Percentiles rank a stretch among this genome's conserved stretches.
These are phyloP conservation scores for Coleophoma cylindrospora DNA, from an alignment of 2,329 filamentous ascomycete genomes.

Conservation along the genomic window DNA sequence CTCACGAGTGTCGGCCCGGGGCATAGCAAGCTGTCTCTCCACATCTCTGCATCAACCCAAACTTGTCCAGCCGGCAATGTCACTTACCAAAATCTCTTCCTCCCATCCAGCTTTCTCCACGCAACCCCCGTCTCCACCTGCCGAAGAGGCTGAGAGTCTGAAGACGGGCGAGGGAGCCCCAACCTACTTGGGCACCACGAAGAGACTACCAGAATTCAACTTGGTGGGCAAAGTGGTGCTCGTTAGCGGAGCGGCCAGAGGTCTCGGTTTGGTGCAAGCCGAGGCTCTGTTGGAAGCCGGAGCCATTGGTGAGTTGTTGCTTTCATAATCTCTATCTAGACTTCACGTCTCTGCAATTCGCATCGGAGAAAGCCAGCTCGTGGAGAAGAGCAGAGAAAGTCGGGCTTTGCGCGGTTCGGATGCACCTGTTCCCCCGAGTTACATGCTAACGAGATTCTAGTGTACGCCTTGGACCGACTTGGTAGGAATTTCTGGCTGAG, in stretches of 20 bases:
- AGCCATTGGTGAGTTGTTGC: constrained; percentile 48
- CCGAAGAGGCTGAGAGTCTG: constrained; percentile 8
- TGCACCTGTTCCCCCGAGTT: too few relatives aligned
- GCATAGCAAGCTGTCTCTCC: too few relatives aligned
- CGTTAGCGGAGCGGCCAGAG: constrained; percentile 67
- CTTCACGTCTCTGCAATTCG: too few relatives aligned
- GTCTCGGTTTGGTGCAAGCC: constrained; percentile 68
- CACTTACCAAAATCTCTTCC: not conserved
- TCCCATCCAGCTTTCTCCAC: not conserved
- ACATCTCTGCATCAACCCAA: not conserved
- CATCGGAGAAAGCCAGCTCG: too few relatives aligned
- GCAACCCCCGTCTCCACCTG: constrained; percentile 9
- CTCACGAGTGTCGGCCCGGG: not conserved
- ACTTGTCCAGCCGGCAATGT: not conserved
- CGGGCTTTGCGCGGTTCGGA: too few relatives aligned
- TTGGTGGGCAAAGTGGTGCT: constrained; percentile 63
- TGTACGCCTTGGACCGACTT: constrained; percentile 38
- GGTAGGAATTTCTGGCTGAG: not conserved
- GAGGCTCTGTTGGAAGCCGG: constrained; percentile 73
- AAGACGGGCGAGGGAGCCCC: constrained; percentile 4
- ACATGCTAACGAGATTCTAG: constrained; percentile 7
- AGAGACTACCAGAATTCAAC: constrained; percentile 52
- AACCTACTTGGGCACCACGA: constrained; percentile 17
- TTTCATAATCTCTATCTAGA: not conserved
- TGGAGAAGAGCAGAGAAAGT: too few relatives aligned